Conservation (phyloP, 768 basidiomycete species). For the Pilatotrama ljubarskyi region DNA sequence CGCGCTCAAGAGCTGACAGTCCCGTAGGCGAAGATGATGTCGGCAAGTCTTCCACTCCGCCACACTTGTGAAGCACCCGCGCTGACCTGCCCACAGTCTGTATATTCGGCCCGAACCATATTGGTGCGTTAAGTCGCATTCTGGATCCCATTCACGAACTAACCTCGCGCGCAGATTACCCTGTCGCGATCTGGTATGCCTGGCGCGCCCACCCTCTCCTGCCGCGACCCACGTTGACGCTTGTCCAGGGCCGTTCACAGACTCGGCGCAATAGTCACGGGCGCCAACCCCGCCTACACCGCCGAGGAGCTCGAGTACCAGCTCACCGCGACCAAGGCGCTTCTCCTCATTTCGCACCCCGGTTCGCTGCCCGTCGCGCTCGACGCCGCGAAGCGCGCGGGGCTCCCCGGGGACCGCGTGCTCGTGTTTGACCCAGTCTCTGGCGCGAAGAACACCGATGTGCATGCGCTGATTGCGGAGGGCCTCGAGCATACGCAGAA, state of each 20-base stretch:
- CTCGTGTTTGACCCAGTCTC: constrained; percentile 25
- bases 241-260: constrained; percentile 47
- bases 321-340: constrained; percentile 29
- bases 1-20: background rate
- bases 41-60: constrained; percentile 37
- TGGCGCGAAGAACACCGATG: constrained; percentile 32
- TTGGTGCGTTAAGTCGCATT: constrained; percentile 14
- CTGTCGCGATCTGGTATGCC: constrained; percentile 27
- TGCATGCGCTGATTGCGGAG: constrained; percentile 49
- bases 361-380: constrained; percentile 25
- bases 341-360: constrained; percentile 28
- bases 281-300: constrained; percentile 35
- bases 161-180: constrained; percentile 21
- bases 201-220: background rate
- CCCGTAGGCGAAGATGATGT: constrained; percentile 48
- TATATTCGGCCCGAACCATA: constrained; percentile 58
- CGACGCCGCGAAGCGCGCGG: constrained; percentile 24
- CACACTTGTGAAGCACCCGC: background rate
- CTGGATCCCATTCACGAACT: background rate
- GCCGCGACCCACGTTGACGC: background rate
- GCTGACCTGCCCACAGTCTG: constrained; percentile 43
- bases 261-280: constrained; percentile 55
- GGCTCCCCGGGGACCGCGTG: constrained; percentile 26
- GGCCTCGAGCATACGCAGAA: constrained; percentile 42
- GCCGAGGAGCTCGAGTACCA: constrained; percentile 35